These are phyloP conservation scores for Nepenthes mirabilis DNA, from an alignment of 148 eudicot genomes.

Conservation along the genomic window DNA sequence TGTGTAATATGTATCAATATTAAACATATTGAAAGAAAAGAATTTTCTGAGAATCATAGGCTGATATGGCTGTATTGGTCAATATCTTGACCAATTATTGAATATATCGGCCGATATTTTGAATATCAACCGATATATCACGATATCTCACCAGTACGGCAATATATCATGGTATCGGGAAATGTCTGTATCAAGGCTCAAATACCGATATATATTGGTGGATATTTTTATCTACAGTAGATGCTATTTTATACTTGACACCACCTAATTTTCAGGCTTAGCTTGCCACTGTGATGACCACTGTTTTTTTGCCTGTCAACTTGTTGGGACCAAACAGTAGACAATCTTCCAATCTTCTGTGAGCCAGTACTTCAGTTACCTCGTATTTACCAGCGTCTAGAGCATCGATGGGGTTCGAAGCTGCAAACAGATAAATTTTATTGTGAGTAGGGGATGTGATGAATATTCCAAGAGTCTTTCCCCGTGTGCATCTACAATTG, in stretches of 20 bases:
- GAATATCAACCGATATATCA: too few species aligned
- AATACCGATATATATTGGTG: background rate
- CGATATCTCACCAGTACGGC: too few species aligned
- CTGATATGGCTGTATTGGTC: too few species aligned
- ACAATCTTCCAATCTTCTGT: background rate
- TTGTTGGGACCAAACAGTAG: background rate
- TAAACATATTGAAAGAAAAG: too few species aligned
- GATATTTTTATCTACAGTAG: background rate
- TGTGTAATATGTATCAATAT: too few species aligned
- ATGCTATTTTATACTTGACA: background rate
- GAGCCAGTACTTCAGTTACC: background rate
- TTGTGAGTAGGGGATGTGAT: background rate
- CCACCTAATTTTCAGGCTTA: background rate
- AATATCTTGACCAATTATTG: too few species aligned
- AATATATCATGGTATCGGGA: background rate
- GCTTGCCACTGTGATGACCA: constrained; percentile 1
- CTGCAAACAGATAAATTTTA: background rate
- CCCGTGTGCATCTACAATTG: background rate
- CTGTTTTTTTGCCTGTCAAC: background rate
- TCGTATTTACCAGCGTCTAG: background rate
- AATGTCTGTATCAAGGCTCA: background rate
- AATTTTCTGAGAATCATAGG: too few species aligned
- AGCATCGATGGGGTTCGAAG: background rate
- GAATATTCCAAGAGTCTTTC: background rate
- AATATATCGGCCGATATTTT: too few species aligned